Evolutionary conservation across 139 green algal species (phyloP).

Genomic region (Raphidocelis subcapitata): DNA sequence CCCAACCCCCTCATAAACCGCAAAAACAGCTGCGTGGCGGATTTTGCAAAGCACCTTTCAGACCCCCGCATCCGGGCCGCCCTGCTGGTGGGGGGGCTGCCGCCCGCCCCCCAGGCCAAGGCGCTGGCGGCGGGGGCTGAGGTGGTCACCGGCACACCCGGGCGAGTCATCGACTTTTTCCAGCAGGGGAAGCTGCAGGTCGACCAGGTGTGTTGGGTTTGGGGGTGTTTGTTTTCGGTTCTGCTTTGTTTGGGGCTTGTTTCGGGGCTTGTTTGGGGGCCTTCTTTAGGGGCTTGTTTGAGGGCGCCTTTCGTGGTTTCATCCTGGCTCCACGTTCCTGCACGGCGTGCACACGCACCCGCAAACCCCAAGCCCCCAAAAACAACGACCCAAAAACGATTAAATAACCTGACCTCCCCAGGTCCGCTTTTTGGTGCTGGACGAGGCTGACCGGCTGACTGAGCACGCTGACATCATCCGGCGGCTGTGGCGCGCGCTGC

Average conservation of each 20-base stretch:
- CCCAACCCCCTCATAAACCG: too few relatives aligned
- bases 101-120: slow-evolving; percentile 34
- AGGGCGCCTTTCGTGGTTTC: too few relatives aligned
- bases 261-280: too few relatives aligned
- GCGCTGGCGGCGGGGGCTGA: slow-evolving; percentile 56
- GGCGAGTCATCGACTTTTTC: slow-evolving; percentile 69
- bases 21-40: too few relatives aligned
- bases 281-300: too few relatives aligned
- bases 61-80: slow-evolving; percentile 40
- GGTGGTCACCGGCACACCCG: slow-evolving; percentile 75
- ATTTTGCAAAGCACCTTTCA: slow-evolving; percentile 54
- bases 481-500: slow-evolving; percentile 66
- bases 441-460: slow-evolving; percentile 81
- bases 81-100: slow-evolving; percentile 69
- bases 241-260: too few relatives aligned
- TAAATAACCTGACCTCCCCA: not conserved
- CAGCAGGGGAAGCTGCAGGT: slow-evolving; percentile 69
- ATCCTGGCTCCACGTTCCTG: too few relatives aligned
- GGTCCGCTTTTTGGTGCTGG: slow-evolving; percentile 78
- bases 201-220: slow-evolving; percentile 36
- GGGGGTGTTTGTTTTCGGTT: too few relatives aligned
- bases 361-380: too few relatives aligned
- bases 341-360: too few relatives aligned
- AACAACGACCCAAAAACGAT: too few relatives aligned
- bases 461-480: slow-evolving; percentile 63